Conservation (phyloP, 345 rosid species). For the Lagerstroemia speciosa region DNA sequence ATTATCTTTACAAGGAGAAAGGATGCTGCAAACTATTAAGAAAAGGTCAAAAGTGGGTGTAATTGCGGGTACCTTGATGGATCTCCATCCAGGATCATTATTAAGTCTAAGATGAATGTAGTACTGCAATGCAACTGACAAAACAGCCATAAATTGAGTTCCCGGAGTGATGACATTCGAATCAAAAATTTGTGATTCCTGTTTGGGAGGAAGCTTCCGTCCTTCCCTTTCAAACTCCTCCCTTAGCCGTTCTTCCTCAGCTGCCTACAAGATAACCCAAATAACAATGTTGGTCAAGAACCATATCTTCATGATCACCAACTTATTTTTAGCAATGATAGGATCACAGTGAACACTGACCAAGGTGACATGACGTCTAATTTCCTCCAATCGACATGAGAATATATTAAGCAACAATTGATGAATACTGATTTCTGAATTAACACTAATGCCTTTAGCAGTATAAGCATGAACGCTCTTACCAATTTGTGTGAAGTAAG, state of each 20-base stretch:
- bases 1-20: background rate
- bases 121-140: slow-evolving; percentile 79
- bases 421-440: background rate
- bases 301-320: background rate
- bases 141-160: slow-evolving; percentile 78
- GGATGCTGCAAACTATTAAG: background rate
- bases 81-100: slow-evolving; percentile 94
- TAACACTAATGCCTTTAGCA: background rate
- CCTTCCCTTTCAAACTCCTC: slow-evolving; percentile 85
- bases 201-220: slow-evolving; percentile 67
- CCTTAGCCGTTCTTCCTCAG: slow-evolving; percentile 72
- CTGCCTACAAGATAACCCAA: slow-evolving; percentile 39
- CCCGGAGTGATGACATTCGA: slow-evolving; percentile 97
- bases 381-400: background rate
- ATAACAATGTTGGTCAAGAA: background rate
- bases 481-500: background rate
- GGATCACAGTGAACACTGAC: background rate
- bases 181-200: slow-evolving; percentile 57
- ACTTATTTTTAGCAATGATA: background rate
- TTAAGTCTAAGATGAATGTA: slow-evolving; percentile 74
- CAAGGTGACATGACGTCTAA: background rate
- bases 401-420: background rate
- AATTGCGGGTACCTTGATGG: slow-evolving; percentile 53
- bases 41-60: background rate
- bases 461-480: background rate